Base-by-base conservation (phyloP, 805 yeast genomes). In the Metschnikowia corniflorae region DNA sequence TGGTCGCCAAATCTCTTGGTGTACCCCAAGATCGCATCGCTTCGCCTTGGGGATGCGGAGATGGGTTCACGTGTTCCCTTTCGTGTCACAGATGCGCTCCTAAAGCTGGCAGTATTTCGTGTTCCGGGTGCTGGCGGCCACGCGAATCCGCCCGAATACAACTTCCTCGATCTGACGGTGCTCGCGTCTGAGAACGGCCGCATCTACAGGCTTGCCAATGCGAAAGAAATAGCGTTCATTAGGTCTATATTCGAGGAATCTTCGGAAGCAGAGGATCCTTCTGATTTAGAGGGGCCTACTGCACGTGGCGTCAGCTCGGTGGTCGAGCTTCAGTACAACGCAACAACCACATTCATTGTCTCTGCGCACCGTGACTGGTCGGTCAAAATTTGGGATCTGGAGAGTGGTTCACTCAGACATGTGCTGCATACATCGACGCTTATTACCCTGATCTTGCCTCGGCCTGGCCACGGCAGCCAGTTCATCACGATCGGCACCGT, bases 1-100 rank as follows among this genome's bases (percentile, higher is more conserved):
- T 49, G 53, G 53, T 47, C 52, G 25, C 49, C 50, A 13, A 45
- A 46, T 27, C 36, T 49, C 21, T 40, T 49, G 22, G 53, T 50
- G n/a, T 39, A 40, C 20, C 53, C 53, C 6, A 44, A 47, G 19
- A 26, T 44, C 22, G 31, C 42, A n/a, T 47, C 51, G 7, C 20
- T 47, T 7, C 19, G 33, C 26, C 28, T 49, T 12, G 15, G 33
- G 6, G 40, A 27, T 18, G 26, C 24, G 12, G 21, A 27, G 2
- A 10, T 8, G 12, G 29, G 25, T 7, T 16, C 12, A 12, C 29
- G 17, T 13, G 23, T 33, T 2, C 41, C 37, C 12, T 29, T 32
- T 14, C 27, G 21, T 7, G 10, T 33, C 8, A 29, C 37, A 14
- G 33, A 29, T 16, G 41, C 34, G 12, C 17, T 38, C 9, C 17